phyloP scores from a whole-genome alignment of 495 filamentous ascomycete species.

The Penicillium nucicola region DNA sequence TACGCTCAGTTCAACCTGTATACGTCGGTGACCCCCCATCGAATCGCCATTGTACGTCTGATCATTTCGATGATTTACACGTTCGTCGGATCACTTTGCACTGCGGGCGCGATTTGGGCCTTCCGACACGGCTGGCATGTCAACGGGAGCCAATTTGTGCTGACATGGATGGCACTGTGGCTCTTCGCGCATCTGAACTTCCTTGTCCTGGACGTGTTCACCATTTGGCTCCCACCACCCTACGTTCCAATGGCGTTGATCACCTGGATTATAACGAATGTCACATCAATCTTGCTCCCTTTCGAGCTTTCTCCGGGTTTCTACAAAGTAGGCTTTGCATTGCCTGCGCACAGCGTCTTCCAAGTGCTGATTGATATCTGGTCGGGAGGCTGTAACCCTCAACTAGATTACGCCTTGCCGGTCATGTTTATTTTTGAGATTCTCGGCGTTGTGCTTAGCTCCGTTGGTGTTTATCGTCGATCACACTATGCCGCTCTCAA shows the following conservation, averaged over 20 bases:
- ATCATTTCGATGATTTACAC: conserved; percentile 41
- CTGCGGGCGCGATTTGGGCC: conserved; percentile 48
- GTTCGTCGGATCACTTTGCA: conserved; percentile 42
- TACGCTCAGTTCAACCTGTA: conserved; percentile 44
- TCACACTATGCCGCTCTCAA: conserved; percentile 35
- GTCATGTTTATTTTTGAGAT: conserved; percentile 43
- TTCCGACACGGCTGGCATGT: conserved; percentile 48
- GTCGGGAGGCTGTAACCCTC: conserved; percentile 46
- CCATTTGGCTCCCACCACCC: conserved; percentile 38
- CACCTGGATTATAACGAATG: conserved; percentile 46
- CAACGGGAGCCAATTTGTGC: conserved; percentile 41
- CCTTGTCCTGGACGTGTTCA: conserved; percentile 44
- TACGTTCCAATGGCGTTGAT: conserved; percentile 47
- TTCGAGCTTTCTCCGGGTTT: conserved; percentile 46
- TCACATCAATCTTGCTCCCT: conserved; percentile 44
- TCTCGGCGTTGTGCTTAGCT: conserved; percentile 20
- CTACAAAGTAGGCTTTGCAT: conserved; percentile 42
- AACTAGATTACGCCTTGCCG: conserved; percentile 39
- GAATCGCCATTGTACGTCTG: conserved; percentile 41
- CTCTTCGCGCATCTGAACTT: conserved; percentile 52
- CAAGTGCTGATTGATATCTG: conserved; percentile 45
- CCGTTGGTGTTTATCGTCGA: conserved; percentile 39
- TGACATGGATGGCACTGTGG: conserved; percentile 50
- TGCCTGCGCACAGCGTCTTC: conserved; percentile 48
- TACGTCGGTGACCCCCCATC: conserved; percentile 26